These are phyloP conservation scores for Sextonia rubra DNA, from an alignment of 164 flowering plant species.

Conservation along the genomic window DNA sequence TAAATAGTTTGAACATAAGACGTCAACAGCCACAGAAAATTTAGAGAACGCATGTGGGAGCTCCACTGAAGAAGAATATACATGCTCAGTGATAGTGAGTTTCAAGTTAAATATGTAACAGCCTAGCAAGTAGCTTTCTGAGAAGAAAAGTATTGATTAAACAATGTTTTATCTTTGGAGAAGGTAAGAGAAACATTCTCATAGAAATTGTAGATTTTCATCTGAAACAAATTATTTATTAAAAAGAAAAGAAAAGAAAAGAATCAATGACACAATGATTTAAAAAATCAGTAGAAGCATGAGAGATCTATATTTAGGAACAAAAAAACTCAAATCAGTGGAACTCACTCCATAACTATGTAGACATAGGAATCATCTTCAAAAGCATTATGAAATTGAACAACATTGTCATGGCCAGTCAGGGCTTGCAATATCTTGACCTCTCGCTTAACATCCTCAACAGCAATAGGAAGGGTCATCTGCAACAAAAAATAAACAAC, in stretches of 20 bases:
- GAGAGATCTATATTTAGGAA: neutral
- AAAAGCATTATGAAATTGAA: conserved; percentile 84
- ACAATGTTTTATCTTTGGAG: neutral
- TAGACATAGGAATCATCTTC: conserved; percentile 88
- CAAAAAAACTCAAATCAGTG: neutral
- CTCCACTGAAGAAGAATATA: neutral
- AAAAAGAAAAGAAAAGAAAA: neutral
- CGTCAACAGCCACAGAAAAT: neutral
- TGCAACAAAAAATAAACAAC: conserved; percentile 31
- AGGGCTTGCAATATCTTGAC: conserved; percentile 86
- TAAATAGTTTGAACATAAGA: neutral
- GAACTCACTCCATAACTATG: conserved; percentile 94
- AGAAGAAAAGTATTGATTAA: no score
- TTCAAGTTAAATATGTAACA: no score
- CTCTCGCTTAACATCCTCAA: conserved; percentile 97
- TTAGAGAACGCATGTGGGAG: neutral
- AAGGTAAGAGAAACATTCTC: neutral
- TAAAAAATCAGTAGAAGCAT: neutral
- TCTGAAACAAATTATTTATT: neutral
- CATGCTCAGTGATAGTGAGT: neutral
- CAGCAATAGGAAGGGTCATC: conserved; percentile 98
- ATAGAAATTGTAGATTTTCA: neutral
- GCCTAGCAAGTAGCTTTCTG: no score
- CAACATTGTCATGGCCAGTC: conserved; percentile 94
- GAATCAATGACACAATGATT: neutral